Percentiles rank a stretch among this genome's conserved stretches.
phyloP scores from a whole-genome alignment of 2,329 filamentous ascomycete species.

The Epichloe aotearoae region DNA sequence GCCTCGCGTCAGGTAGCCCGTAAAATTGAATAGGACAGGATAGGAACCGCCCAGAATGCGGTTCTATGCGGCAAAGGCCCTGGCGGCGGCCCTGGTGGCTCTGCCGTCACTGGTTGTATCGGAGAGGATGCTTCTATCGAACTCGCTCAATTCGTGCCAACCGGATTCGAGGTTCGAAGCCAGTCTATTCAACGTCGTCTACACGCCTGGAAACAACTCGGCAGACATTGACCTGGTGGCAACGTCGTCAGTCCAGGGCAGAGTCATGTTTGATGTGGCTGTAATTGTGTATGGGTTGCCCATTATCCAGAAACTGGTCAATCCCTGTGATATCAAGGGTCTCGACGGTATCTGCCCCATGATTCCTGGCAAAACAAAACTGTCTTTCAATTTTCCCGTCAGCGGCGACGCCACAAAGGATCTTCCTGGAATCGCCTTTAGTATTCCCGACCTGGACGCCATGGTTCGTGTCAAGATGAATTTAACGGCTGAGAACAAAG shows the following conservation, averaged over 20 bases:
- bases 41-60: slow-evolving; percentile 1
- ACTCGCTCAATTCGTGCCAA: slow-evolving; percentile 68
- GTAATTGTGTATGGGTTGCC: slow-evolving; percentile 40
- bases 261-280: slow-evolving; percentile 47
- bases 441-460: slow-evolving; percentile 80
- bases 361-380: slow-evolving; percentile 66
- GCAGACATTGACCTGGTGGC: slow-evolving; percentile 60
- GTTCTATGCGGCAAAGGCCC: background rate
- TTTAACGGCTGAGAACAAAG: slow-evolving; percentile 37
- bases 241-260: slow-evolving; percentile 59
- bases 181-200: slow-evolving; percentile 68
- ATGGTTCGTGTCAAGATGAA: slow-evolving; percentile 71
- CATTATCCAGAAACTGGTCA: slow-evolving; percentile 47
- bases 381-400: slow-evolving; percentile 54
- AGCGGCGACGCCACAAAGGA: slow-evolving; percentile 39
- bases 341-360: slow-evolving; percentile 77
- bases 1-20: background rate
- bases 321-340: slow-evolving; percentile 54
- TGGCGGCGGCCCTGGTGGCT: slow-evolving; percentile 3
- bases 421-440: slow-evolving; percentile 75
- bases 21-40: background rate
- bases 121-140: slow-evolving; percentile 24
- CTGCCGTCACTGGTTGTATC: slow-evolving; percentile 4
- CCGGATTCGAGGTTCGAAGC: slow-evolving; percentile 68
- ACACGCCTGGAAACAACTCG: slow-evolving; percentile 56